phyloP scores from a whole-genome alignment of 345 rosid genomes.

The Schrenkiella parvula region DNA sequence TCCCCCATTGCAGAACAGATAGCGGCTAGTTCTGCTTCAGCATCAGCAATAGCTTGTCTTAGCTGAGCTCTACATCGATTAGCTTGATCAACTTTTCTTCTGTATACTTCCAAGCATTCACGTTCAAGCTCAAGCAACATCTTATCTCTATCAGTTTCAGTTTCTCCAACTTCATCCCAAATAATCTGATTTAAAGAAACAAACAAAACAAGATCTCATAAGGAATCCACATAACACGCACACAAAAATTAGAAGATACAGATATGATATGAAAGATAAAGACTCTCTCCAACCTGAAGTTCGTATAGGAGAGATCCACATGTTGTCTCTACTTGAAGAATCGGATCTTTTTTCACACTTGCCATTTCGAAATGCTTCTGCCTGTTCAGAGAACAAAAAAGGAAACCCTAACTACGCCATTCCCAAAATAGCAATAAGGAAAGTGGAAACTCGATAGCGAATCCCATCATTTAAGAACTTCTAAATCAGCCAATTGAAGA shows the following conservation, averaged over 20 bases:
- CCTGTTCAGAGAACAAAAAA: constrained; percentile 6
- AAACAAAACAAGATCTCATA: not conserved
- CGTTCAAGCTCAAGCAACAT: constrained; percentile 90
- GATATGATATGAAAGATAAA: not conserved
- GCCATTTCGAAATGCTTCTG: constrained; percentile 44
- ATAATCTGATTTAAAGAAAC: constrained; percentile 49
- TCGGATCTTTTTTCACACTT: constrained; percentile 39
- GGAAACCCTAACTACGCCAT: constrained; percentile 1
- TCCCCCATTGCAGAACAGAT: constrained; percentile 92
- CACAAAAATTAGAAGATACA: not conserved
- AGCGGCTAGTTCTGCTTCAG: constrained; percentile 91
- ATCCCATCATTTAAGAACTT: not conserved
- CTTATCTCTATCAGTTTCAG: constrained; percentile 69
- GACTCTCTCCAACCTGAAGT: constrained; percentile 53
- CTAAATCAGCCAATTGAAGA: not conserved
- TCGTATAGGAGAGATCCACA: constrained; percentile 82
- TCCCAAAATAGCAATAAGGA: not conserved
- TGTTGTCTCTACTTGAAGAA: constrained; percentile 70
- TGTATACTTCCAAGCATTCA: constrained; percentile 91
- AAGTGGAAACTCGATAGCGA: not conserved
- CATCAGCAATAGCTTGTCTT: constrained; percentile 73
- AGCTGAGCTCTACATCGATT: constrained; percentile 79
- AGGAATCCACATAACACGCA: too few species aligned
- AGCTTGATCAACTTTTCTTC: constrained; percentile 88
- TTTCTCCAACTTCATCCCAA: constrained; percentile 98